Percentiles rank a stretch among this genome's conserved stretches.
phyloP scores from a whole-genome alignment of 805 yeast species.

The Saccharomycopsis microspora region DNA sequence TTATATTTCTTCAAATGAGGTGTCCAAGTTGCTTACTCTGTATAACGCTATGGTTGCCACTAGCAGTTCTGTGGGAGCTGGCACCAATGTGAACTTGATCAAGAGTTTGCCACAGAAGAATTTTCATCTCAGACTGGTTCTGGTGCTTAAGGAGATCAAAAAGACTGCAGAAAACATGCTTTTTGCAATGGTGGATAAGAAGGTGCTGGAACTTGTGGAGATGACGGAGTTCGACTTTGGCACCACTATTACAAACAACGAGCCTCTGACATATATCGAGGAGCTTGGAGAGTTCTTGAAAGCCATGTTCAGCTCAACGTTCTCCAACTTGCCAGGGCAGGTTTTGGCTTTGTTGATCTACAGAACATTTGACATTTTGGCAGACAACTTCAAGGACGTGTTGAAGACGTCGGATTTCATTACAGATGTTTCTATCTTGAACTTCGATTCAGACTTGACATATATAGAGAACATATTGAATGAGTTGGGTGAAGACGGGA shows the following conservation, averaged over 20 bases:
- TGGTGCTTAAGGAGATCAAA: constrained; percentile 45
- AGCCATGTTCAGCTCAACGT: constrained; percentile 75
- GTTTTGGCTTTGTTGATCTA: constrained; percentile 73
- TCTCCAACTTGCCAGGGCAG: constrained; percentile 68
- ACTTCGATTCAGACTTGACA: constrained; percentile 71
- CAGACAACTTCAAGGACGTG: constrained; percentile 53
- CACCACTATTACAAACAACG: constrained; percentile 35
- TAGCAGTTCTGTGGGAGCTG: constrained; percentile 13
- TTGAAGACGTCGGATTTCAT: constrained; percentile 40
- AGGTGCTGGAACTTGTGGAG: constrained; percentile 70
- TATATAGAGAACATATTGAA: constrained; percentile 50
- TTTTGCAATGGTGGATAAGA: constrained; percentile 72
- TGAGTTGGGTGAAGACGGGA: constrained; percentile 19
- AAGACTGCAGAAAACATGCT: constrained; percentile 69
- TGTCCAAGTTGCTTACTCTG: constrained; percentile 32
- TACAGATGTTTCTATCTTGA: constrained; percentile 51
- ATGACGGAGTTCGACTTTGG: constrained; percentile 83
- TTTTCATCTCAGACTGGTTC: constrained; percentile 38
- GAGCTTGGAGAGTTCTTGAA: constrained; percentile 82
- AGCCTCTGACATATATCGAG: constrained; percentile 63
- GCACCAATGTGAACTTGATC: constrained; percentile 23
- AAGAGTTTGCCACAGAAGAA: constrained; percentile 24
- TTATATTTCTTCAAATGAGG: constrained; percentile 58
- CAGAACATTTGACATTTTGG: constrained; percentile 77
- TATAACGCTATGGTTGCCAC: constrained; percentile 22